These are phyloP conservation scores for Mycena vulgaris DNA, from an alignment of 768 basidiomycete species.

Conservation along the genomic window DNA sequence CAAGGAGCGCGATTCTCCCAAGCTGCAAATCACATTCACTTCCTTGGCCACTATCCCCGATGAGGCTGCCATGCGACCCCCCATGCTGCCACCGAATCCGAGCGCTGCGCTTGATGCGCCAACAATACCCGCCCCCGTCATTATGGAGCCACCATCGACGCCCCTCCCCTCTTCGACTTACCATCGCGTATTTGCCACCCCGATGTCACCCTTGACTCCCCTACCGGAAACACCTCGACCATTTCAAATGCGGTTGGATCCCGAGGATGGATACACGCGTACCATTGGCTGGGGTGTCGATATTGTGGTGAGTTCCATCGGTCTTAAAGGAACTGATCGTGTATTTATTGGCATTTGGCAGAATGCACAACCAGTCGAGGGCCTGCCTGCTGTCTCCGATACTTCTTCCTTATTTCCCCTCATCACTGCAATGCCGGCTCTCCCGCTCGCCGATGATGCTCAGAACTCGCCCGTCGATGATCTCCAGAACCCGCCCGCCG, in stretches of 20 bases:
- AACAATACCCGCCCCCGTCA: conserved; percentile 8
- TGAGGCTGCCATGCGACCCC: conserved; percentile 40
- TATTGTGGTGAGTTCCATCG: conserved; percentile 21
- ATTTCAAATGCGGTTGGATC: conserved; percentile 21
- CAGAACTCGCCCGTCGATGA: neutral
- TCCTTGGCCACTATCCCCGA: conserved; percentile 48
- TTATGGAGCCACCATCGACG: conserved; percentile 42
- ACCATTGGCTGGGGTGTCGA: conserved; percentile 44
- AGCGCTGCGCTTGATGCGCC: neutral
- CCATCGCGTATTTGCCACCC: conserved; percentile 34
- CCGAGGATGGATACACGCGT: conserved; percentile 42
- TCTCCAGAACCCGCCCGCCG: neutral
- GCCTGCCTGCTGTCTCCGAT: conserved; percentile 27
- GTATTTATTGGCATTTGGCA: conserved; percentile 16
- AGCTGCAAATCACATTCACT: conserved; percentile 46
- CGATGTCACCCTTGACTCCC: conserved; percentile 66
- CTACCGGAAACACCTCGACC: conserved; percentile 63
- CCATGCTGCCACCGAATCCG: neutral
- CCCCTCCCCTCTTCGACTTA: conserved; percentile 35
- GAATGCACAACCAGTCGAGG: conserved; percentile 30
- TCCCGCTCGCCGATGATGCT: neutral
- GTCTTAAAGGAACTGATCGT: neutral
- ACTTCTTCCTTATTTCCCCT: conserved; percentile 29
- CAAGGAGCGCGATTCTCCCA: conserved; percentile 54
- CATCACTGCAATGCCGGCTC: neutral